Evolutionary conservation across 1,284 basidiomycete genomes (phyloP), one percentile per base, ranked within the genome.

Genomic region (Inonotus hispidus): DNA sequence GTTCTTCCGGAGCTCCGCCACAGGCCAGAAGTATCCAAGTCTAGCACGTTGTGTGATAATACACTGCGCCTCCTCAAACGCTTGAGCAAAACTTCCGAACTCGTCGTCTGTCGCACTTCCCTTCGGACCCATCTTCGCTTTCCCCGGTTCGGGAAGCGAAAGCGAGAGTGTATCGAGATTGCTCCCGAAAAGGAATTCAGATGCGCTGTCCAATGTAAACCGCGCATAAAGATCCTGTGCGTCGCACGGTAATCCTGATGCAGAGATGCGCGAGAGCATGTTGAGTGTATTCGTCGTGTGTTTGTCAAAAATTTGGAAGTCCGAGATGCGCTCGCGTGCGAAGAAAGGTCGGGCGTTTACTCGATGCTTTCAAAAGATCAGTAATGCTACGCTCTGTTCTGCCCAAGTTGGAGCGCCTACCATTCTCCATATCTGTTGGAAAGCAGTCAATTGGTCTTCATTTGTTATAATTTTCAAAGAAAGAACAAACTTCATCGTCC

Each of bases 341-440:
- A 90, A 90, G 73, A 88, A 90, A 1, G 88, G 88, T 2, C 87
- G 81, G 4, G 87, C 83, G 53, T 82, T 81, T n/a, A 76, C 73
- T 29, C 88, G 84, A 66, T 88, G 87, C 84, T 87, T 59, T 39
- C 38, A 16, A 16, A 39, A 32, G 55, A 50, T 39, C 29, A 21
- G 13, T 32, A 25, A 56, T 59, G 7, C 53, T 47, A 11, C 38
- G 46, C 10, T 47, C 21, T 37, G 37, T 23, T 21, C 23, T 5
- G 23, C 1, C 21, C 39, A 54, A 62, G 45, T 35, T 39, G 41
- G 35, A 25, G 43, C 46, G 64, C 76, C 63, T 61, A 82, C 80
- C 68, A 75, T 77, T 73, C 79, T 82, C 82, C 81, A 84, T 60
- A 72, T 71, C 80, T 82, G 43, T 62, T 16, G 58, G 14, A 25